Evolutionary conservation across 169 alveolate species (phyloP), one percentile per base, ranked within the genome.

Genomic region (Plasmodium billcollinsi): DNA sequence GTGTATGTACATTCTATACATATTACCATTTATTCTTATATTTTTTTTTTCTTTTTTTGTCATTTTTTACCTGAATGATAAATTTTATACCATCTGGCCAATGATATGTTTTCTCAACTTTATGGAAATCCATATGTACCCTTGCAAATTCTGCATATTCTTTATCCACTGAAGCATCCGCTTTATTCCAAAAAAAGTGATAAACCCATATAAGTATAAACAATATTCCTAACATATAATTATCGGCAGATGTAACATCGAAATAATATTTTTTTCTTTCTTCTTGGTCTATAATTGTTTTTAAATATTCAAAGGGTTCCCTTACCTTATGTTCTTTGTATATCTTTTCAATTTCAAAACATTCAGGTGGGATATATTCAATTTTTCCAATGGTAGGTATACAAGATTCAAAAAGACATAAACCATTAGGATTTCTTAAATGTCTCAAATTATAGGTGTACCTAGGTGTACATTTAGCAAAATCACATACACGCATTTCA

Each of bases 341-440:
- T 49, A 54, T 76, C 90, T 92, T 88, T 63, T 90, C 74, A 1
- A 92, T 88, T 43, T 75, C 73, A 95, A 95, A 94, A 85, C 96
- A 92, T 62, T 94, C 97, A 14, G 97, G 97, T 0, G 97, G 97
- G 95, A 94, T 94, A 54, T 94, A 94, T 6, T 96, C 95, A 7
- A 95, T 96, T 73, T 94, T 94, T 2, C 94, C 97, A 21, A 94
- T 93, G 14, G 97, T 94, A 5, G 97, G 97, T 49, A 93, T 96
- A 80, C 97, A 94, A 62, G 95, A 91, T 15, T 90, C 92, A 74
- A 92, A 93, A 21, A 88, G 83, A 80, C 71, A 89, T 49, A 88
- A 80, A 20, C 92, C 85, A 47, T 80, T 90, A 18, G 74, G 50
- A 63, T 92, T 88, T 67, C 88, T 91, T 26, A 90, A 43, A 47